Percentiles rank a stretch among this genome's conserved stretches.
These are phyloP conservation scores for Nicotiana rustica DNA, from an alignment of 305 asterid species.

Conservation along the genomic window DNA sequence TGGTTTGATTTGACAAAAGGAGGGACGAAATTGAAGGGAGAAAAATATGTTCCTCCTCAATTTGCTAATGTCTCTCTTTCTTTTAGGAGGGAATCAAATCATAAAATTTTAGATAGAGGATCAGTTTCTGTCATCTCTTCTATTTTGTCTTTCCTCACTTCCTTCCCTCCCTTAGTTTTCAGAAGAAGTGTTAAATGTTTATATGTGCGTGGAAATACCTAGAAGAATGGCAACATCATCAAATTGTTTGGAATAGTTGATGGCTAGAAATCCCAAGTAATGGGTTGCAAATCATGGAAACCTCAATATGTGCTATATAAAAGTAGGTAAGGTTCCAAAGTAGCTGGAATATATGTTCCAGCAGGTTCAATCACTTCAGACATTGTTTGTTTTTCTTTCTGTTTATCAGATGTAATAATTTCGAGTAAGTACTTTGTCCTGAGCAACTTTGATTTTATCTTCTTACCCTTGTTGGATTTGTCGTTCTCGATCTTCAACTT, in stretches of 20 bases:
- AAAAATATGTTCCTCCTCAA: background rate
- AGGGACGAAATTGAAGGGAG: background rate
- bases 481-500: background rate
- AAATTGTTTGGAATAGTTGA: background rate
- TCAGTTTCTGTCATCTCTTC: slow-evolving; percentile 12
- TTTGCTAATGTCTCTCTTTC: background rate
- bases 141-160: background rate
- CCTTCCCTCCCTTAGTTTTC: background rate
- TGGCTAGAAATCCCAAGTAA: background rate
- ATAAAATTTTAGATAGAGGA: background rate
- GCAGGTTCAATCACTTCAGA: slow-evolving; percentile 14
- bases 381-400: background rate
- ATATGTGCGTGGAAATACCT: background rate
- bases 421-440: background rate
- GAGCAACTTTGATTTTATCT: background rate
- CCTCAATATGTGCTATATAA: background rate
- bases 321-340: slow-evolving; percentile 8
- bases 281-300: slow-evolving; percentile 22
- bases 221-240: background rate
- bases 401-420: background rate
- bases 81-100: background rate
- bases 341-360: slow-evolving; percentile 3
- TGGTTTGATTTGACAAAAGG: slow-evolving; percentile 13
- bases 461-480: background rate
- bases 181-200: background rate